Conservation (phyloP, 2,329 filamentous ascomycete genomes). For the Macrophomina phaseolina region DNA sequence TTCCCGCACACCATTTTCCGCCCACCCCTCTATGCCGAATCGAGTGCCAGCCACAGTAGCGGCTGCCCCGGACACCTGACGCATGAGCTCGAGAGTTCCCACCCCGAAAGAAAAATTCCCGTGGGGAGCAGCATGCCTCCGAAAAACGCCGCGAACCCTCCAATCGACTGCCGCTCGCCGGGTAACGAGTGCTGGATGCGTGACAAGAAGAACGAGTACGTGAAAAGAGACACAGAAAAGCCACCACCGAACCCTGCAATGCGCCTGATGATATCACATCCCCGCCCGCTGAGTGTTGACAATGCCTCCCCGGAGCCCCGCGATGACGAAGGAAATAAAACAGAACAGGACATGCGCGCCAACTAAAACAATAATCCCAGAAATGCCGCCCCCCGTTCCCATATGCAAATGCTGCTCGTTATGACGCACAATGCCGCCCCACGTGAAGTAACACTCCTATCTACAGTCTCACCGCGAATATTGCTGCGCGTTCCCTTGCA, state of each 20-base stretch:
- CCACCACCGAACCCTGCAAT: conserved; percentile 7
- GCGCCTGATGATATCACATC: conserved; percentile 26
- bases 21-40: conserved; percentile 8
- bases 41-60: conserved; percentile 13
- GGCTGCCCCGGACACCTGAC: conserved; percentile 9
- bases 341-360: background rate
- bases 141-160: conserved; percentile 8
- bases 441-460: conserved; percentile 5
- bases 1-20: conserved; percentile 9
- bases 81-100: conserved; percentile 7
- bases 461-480: conserved; percentile 5
- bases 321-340: conserved; percentile 9
- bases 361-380: conserved; percentile 8
- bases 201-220: background rate
- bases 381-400: conserved; percentile 21
- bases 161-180: conserved; percentile 9
- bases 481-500: conserved; percentile 6
- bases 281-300: conserved; percentile 9
- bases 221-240: background rate
- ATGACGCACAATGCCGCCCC: conserved; percentile 18
- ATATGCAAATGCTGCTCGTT: conserved; percentile 25
- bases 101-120: background rate
- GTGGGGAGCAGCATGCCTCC: conserved; percentile 2
- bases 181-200: conserved; percentile 9
- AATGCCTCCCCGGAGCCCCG: conserved; percentile 16